Evolutionary conservation across 2,329 filamentous ascomycete species (phyloP).

Genomic region (Fusarium miscanthi): DNA sequence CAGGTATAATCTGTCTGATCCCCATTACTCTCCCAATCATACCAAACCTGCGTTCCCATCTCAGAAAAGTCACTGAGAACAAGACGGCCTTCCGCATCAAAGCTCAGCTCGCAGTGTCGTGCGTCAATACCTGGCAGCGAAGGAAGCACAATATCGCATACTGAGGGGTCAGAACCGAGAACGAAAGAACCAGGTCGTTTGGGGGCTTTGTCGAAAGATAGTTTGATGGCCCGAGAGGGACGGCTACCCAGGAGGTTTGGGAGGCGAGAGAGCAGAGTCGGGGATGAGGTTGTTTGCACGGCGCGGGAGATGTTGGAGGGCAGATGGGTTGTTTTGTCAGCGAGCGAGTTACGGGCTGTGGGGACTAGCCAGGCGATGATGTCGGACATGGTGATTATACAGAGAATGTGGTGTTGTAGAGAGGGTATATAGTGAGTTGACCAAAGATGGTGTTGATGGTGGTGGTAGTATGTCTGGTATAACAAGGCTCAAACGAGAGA

Average conservation of each 20-base stretch:
- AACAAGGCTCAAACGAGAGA: conserved; percentile 42
- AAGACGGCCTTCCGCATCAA: conserved; percentile 53
- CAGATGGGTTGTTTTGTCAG: conserved; percentile 49
- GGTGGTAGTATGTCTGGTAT: not conserved
- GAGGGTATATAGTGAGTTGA: conserved; percentile 22
- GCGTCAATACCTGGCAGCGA: conserved; percentile 48
- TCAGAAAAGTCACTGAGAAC: conserved; percentile 54
- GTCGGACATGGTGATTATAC: conserved; percentile 37
- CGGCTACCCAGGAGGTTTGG: conserved; percentile 42
- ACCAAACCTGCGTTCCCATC: conserved; percentile 56
- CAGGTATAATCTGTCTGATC: conserved; percentile 52
- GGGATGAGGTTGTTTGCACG: conserved; percentile 41
- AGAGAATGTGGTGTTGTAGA: conserved; percentile 9
- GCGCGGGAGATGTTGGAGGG: conserved; percentile 48
- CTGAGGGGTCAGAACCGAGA: conserved; percentile 52
- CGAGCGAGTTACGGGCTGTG: conserved; percentile 48
- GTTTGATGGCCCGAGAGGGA: conserved; percentile 49
- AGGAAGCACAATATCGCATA: conserved; percentile 54
- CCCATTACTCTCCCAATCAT: conserved; percentile 54
- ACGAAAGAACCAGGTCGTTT: conserved; percentile 52
- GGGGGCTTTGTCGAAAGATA: conserved; percentile 51
- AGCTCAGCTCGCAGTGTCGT: conserved; percentile 54
- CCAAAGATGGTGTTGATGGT: not conserved
- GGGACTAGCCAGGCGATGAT: conserved; percentile 56
- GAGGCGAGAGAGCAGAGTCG: conserved; percentile 46